Conservation (phyloP, 164 flowering plant species). For the Santalum album region DNA sequence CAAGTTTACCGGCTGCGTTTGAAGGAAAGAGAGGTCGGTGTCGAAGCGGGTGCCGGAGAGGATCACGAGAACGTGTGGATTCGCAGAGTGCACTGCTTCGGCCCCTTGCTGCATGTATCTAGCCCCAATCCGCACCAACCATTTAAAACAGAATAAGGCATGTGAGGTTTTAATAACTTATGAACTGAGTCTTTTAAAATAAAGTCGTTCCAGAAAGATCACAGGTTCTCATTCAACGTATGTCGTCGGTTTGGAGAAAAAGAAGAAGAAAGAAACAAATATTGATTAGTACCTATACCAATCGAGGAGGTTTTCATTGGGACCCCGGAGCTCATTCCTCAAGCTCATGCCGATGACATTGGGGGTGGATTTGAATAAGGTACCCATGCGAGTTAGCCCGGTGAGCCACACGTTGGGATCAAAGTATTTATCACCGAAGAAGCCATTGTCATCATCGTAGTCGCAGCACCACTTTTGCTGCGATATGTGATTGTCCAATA, state of each 20-base stretch:
- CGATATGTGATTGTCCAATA: constrained; percentile 80
- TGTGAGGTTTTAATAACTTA: no score
- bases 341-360: constrained; percentile 83
- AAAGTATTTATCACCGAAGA: constrained; percentile 73
- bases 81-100: constrained; percentile 79
- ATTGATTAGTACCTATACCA: constrained; percentile 78
- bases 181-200: no score
- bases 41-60: constrained; percentile 65
- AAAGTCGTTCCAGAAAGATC: no score
- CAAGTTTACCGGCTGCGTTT: constrained; percentile 27
- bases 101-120: constrained; percentile 88
- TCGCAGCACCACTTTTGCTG: constrained; percentile 91
- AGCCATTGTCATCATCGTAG: constrained; percentile 67
- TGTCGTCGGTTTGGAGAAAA: no score
- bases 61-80: constrained; percentile 63
- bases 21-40: constrained; percentile 50
- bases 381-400: constrained; percentile 61
- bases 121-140: no score
- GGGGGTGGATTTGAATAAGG: constrained; percentile 37
- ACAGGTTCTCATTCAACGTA: no score
- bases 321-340: constrained; percentile 85
- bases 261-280: no score
- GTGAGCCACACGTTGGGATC: constrained; percentile 57
- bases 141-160: no score
- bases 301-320: constrained; percentile 43